phyloP scores from a whole-genome alignment of 1,284 basidiomycete species.

The Omphalotus olearius region DNA sequence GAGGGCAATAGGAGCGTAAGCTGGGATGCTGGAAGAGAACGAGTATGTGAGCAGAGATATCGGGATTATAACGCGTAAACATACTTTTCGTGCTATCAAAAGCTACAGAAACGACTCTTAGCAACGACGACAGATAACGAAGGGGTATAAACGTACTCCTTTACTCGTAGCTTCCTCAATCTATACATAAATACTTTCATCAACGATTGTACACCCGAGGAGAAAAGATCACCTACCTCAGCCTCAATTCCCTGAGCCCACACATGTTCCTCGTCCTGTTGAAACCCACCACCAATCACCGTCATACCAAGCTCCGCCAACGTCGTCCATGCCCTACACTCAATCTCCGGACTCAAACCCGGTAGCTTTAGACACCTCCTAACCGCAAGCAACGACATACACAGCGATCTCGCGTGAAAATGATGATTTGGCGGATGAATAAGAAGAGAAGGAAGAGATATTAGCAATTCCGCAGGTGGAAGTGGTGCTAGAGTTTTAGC shows the following conservation, averaged over 20 bases:
- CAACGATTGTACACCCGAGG: background rate
- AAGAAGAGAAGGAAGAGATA: slow-evolving; percentile 56
- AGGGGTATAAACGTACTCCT: slow-evolving; percentile 31
- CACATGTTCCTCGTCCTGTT: slow-evolving; percentile 31
- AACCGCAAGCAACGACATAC: slow-evolving; percentile 51
- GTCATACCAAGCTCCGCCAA: slow-evolving; percentile 63
- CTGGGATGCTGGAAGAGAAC: slow-evolving; percentile 48
- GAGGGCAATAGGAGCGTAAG: slow-evolving; percentile 51
- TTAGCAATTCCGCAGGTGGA: slow-evolving; percentile 47
- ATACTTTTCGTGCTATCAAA: slow-evolving; percentile 58
- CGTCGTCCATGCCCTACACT: slow-evolving; percentile 65
- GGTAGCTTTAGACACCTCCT: slow-evolving; percentile 46
- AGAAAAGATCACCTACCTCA: slow-evolving; percentile 37
- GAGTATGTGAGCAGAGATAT: background rate
- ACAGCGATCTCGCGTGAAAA: slow-evolving; percentile 47
- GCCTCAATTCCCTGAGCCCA: slow-evolving; percentile 46
- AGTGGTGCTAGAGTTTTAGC: slow-evolving; percentile 24
- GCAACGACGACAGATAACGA: background rate
- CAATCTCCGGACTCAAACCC: slow-evolving; percentile 51
- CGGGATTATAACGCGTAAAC: slow-evolving; percentile 6
- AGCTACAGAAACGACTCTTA: slow-evolving; percentile 34
- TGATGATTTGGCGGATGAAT: slow-evolving; percentile 58
- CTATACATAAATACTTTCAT: slow-evolving; percentile 21
- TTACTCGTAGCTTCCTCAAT: slow-evolving; percentile 48
- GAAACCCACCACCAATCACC: slow-evolving; percentile 42